phyloP scores from a whole-genome alignment of 768 basidiomycete species.

The Boletus reticuloceps region DNA sequence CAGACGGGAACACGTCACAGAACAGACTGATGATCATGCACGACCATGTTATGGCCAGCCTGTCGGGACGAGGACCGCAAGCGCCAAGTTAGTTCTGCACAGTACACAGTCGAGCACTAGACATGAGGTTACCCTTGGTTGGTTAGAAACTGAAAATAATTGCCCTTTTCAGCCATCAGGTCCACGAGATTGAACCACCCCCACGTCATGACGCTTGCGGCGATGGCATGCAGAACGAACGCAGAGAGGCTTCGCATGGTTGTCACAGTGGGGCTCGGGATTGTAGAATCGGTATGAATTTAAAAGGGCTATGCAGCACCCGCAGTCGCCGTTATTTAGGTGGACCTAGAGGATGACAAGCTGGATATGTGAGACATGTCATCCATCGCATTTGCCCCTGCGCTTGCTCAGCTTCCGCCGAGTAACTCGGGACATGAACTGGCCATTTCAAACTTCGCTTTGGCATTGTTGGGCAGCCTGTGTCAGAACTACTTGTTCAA shows the following conservation, averaged over 20 bases:
- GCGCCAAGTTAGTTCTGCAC: background rate
- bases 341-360: too few relatives aligned
- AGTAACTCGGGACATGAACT: too few relatives aligned
- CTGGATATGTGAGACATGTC: too few relatives aligned
- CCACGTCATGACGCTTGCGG: slow-evolving; percentile 35
- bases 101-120: background rate
- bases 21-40: slow-evolving; percentile 41
- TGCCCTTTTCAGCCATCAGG: slow-evolving; percentile 47
- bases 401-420: too few relatives aligned
- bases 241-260: slow-evolving; percentile 13
- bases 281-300: too few relatives aligned
- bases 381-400: too few relatives aligned
- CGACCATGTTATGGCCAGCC: slow-evolving; percentile 36
- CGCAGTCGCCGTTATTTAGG: too few relatives aligned
- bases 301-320: too few relatives aligned
- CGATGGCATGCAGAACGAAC: slow-evolving; percentile 32
- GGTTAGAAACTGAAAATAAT: slow-evolving; percentile 71
- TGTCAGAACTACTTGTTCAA: too few relatives aligned
- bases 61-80: background rate
- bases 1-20: slow-evolving; percentile 40
- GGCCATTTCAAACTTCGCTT: too few relatives aligned
- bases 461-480: too few relatives aligned
- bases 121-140: slow-evolving; percentile 55
- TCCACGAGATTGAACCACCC: slow-evolving; percentile 29
- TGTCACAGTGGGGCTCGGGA: too few relatives aligned